Evolutionary conservation across 139 green algal genomes (phyloP).

Genomic region (Gonium pectorale): DNA sequence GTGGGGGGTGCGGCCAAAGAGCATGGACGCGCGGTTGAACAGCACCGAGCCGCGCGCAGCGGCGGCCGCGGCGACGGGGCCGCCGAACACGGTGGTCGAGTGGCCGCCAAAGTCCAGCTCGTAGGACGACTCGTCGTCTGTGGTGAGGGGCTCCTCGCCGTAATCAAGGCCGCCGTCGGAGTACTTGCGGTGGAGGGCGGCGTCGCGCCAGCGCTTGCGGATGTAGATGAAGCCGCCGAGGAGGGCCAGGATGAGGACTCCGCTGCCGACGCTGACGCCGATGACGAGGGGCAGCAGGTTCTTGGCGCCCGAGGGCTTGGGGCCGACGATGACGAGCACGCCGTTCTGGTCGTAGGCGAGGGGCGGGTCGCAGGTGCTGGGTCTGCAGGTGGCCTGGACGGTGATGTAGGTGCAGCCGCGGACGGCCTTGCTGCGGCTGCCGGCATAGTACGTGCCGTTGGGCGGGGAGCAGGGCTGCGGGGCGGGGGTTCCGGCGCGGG

Average conservation of each 20-base stretch:
- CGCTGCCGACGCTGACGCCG: neutral
- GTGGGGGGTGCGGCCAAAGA: too few relatives aligned
- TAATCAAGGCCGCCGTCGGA: neutral
- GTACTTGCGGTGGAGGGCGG: too few relatives aligned
- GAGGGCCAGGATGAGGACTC: neutral
- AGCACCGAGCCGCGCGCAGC: neutral
- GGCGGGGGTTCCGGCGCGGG: too few relatives aligned
- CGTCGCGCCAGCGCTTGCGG: slow-evolving; percentile 3
- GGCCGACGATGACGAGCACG: too few relatives aligned
- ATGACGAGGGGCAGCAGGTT: neutral
- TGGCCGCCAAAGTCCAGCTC: neutral
- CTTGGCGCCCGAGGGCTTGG: too few relatives aligned
- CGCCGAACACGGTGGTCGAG: neutral
- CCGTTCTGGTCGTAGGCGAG: neutral
- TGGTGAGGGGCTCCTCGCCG: neutral
- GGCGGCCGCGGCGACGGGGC: neutral
- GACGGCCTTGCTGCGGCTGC: neutral
- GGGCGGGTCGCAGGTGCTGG: neutral
- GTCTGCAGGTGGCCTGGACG: neutral
- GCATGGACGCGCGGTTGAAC: neutral
- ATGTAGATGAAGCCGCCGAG: neutral
- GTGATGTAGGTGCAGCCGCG: slow-evolving; percentile 7
- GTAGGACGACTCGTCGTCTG: neutral
- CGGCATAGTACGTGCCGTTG: neutral
- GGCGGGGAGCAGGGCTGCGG: neutral